These are phyloP conservation scores for Areca catechu DNA, from an alignment of 176 grass and related monocot species.

Conservation along the genomic window DNA sequence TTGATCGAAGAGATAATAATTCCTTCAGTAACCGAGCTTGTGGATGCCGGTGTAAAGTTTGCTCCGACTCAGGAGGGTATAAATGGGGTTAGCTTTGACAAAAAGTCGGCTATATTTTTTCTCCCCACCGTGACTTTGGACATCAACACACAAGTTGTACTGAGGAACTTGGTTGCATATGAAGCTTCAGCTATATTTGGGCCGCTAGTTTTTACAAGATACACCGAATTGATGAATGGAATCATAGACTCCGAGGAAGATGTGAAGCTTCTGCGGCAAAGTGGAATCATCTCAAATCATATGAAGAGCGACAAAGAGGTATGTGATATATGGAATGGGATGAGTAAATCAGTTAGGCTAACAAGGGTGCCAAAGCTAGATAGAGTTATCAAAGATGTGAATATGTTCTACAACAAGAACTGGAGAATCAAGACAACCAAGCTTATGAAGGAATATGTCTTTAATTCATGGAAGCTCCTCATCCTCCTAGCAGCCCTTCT, in stretches of 20 bases:
- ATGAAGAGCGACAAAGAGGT: conserved; percentile 64
- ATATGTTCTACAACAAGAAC: conserved; percentile 26
- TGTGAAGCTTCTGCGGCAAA: conserved; percentile 33
- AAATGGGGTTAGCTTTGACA: too few species aligned
- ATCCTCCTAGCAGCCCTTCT: too few species aligned
- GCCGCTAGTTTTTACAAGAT: conserved; percentile 31
- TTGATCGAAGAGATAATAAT: too few species aligned
- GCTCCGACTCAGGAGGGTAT: too few species aligned
- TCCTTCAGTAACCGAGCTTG: too few species aligned
- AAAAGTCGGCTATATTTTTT: conserved; percentile 22
- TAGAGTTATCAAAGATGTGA: conserved; percentile 47
- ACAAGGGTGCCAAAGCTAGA: conserved; percentile 52
- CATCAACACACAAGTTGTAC: conserved; percentile 32
- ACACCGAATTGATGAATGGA: conserved; percentile 83
- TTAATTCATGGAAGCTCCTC: not conserved
- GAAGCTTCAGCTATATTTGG: conserved; percentile 41
- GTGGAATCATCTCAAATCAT: conserved; percentile 48
- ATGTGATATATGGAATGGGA: conserved; percentile 65
- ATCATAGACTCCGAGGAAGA: conserved; percentile 64
- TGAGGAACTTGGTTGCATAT: conserved; percentile 69
- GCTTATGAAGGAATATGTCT: conserved; percentile 25
- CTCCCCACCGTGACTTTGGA: conserved; percentile 45
- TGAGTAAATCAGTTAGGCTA: conserved; percentile 61
- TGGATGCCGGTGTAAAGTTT: too few species aligned
- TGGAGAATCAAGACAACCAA: conserved; percentile 49